phyloP scores from a whole-genome alignment of 805 yeast species.

The Pichia phayaonensis region DNA sequence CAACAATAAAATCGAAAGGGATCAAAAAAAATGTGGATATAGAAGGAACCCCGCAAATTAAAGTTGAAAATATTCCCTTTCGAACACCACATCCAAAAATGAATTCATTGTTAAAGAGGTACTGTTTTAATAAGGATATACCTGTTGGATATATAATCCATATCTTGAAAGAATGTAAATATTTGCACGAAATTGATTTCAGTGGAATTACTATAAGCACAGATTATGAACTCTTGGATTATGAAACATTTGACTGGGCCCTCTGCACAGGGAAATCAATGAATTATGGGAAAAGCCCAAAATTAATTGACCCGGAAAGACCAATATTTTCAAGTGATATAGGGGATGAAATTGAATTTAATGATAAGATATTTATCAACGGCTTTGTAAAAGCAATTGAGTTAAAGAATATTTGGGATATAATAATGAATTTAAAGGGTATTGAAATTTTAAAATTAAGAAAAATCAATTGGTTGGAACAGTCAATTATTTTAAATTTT shows the following conservation, averaged over 20 bases:
- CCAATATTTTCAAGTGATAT: constrained; percentile 27
- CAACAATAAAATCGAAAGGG: neutral
- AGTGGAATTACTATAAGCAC: constrained; percentile 53
- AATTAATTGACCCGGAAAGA: constrained; percentile 8
- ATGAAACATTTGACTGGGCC: constrained; percentile 31
- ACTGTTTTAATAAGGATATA: constrained; percentile 61
- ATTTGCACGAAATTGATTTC: constrained; percentile 48
- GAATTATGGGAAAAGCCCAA: constrained; percentile 3
- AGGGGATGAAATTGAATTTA: constrained; percentile 26
- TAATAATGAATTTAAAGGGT: constrained; percentile 13
- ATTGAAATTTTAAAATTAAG: constrained; percentile 23
- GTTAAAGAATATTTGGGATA: constrained; percentile 38
- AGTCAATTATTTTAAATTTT: constrained; percentile 18
- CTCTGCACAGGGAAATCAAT: constrained; percentile 18
- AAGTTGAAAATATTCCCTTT: constrained; percentile 23
- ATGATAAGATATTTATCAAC: constrained; percentile 28
- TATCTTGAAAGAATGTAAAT: constrained; percentile 58
- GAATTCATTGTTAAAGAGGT: constrained; percentile 52
- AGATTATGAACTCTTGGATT: constrained; percentile 51
- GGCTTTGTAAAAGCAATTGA: constrained; percentile 20
- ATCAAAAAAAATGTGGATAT: neutral
- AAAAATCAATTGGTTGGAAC: constrained; percentile 29
- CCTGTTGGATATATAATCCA: constrained; percentile 75
- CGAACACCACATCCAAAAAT: constrained; percentile 49
- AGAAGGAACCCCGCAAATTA: neutral